Base-by-base conservation (phyloP, 2,329 filamentous ascomycete species). In the Ophiocordyceps camponoti-saundersi region DNA sequence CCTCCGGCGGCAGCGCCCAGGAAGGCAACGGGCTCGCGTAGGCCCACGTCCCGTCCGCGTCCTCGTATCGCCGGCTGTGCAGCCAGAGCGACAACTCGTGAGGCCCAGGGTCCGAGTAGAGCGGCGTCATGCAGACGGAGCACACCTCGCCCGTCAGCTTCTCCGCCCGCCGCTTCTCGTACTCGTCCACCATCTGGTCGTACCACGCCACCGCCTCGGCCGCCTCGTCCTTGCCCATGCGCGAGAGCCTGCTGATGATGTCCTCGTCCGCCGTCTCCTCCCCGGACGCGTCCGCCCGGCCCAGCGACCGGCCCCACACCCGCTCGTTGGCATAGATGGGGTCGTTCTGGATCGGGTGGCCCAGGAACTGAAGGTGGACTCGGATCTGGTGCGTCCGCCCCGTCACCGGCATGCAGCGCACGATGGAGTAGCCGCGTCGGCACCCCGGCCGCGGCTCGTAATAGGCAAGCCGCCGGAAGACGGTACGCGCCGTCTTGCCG, bases 291-390 rank as follows among this genome's bases (percentile, higher is more conserved):
- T 82, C 78, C 47, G 74, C 69, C 47, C 65, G 75, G 16, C 86
- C 92, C 0, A 98, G 76, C 11, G 81, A 74, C 1, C 81, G 70
- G 0, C 92, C 92, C 71, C 94, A 98, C 12, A 98, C 92, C 48
- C 80, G 80, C 59, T 86, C 80, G 60, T 98, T 98, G 56, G 86
- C 88, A 62, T 98, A 98, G 55, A 98, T 96, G 8, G 92, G 92
- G 59, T 98, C 92, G 61, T 98, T 98, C 52, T 87, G 81, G 55
- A 98, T 96, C 2, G 92, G 92, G 59, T 96, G 85, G 1, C 92
- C 92, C 3, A 98, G 70, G 61, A 86, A 94, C 60, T 98, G 92
- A 16, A 98, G 72, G 58, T 98, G 92, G 18, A 98, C 92, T 32
- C 92, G 80, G 44, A 98, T 75, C 62, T 98, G 92, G 59, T 98